These are phyloP conservation scores for Solanum dulcamara DNA, from an alignment of 257 asterid species.

Conservation along the genomic window DNA sequence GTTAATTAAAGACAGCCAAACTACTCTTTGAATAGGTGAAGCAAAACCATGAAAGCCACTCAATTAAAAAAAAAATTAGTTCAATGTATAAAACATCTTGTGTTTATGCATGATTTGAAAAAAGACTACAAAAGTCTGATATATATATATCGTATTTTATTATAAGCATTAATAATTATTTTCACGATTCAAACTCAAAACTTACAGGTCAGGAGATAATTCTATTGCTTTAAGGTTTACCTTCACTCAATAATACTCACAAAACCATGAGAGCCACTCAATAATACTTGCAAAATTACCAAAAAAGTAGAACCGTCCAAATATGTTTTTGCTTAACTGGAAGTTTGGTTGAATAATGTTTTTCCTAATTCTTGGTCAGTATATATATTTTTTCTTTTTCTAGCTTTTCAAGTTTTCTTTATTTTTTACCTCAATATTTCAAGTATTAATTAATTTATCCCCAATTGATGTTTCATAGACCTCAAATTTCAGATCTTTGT, in stretches of 20 bases:
- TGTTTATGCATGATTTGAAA: background rate
- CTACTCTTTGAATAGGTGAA: background rate
- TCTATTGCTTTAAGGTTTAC: background rate
- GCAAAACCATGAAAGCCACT: background rate
- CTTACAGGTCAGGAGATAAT: background rate
- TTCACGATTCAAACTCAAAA: background rate
- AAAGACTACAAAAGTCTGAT: fast-evolving
- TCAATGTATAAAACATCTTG: no score
- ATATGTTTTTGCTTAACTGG: background rate
- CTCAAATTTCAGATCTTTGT: background rate
- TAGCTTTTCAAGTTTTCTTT: background rate
- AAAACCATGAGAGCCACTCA: background rate
- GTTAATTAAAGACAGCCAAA: background rate
- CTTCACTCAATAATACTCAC: background rate
- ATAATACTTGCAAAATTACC: background rate
- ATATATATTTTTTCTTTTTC: background rate
- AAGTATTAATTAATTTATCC: background rate
- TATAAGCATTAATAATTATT: fast-evolving
- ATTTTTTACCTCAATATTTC: background rate
- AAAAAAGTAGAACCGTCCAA: background rate
- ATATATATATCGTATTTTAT: background rate
- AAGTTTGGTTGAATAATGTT: background rate
- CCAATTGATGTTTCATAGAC: background rate
- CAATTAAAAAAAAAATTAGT: background rate
- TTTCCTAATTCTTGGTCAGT: background rate